Evolutionary conservation across 83 land plant genomes (phyloP).

Genomic region (Diphasiastrum complanatum): DNA sequence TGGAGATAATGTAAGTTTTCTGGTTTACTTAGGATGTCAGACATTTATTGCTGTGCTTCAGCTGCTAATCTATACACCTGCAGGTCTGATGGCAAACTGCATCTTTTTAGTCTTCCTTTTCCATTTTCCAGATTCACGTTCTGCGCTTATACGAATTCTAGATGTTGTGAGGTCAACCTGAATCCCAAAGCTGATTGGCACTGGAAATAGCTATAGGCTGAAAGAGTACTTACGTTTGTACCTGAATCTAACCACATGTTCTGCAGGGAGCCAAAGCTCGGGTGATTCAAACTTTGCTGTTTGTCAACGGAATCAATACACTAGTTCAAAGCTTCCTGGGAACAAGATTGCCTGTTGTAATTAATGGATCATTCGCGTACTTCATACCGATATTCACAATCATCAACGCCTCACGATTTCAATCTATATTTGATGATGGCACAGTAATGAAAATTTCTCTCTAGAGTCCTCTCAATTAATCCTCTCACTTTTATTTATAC

Average conservation of each 20-base stretch:
- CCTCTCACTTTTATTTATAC: not conserved
- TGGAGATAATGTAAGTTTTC: constrained; percentile 47
- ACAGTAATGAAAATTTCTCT: constrained; percentile 8
- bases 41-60: not conserved
- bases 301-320: constrained; percentile 73
- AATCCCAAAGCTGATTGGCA: too few species aligned
- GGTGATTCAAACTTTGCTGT: constrained; percentile 72
- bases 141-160: not conserved
- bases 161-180: not conserved
- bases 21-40: not conserved
- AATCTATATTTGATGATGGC: constrained; percentile 44
- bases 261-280: constrained; percentile 70
- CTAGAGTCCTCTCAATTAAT: not conserved
- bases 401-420: constrained; percentile 40
- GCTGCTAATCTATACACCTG: not conserved
- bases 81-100: not conserved
- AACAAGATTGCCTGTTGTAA: constrained; percentile 73
- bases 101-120: not conserved
- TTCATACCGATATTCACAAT: constrained; percentile 59
- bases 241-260: not conserved
- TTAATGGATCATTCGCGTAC: constrained; percentile 76
- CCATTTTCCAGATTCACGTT: not conserved
- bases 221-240: not conserved
- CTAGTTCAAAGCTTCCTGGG: constrained; percentile 73
- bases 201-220: not conserved